Base-by-base conservation (phyloP, 495 filamentous ascomycete species). In the Evansstolkia leycettana region DNA sequence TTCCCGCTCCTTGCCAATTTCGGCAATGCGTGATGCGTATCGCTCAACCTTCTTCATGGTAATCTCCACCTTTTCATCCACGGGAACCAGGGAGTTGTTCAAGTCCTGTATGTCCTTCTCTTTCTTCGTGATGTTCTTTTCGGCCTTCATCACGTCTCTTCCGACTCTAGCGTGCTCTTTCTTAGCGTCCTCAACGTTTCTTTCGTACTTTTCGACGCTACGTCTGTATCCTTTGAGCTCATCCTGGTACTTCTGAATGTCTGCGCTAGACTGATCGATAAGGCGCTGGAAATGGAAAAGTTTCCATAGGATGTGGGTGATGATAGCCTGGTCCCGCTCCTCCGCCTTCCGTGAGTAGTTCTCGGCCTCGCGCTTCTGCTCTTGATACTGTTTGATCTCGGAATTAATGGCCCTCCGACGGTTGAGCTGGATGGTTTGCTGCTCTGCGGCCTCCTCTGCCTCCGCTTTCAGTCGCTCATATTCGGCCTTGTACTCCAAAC, bases 301-400 rank as follows among this genome's bases (percentile, higher is more conserved):
- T 57, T 96, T 96, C 89, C 90, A 96, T 9, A 96, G 62, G 25
- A 94, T 86, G 38, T 96, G 92, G 0, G 83, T 90, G 32, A 96
- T 85, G 38, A 94, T 81, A 8, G 90, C 92, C 36, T 86, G 75
- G 54, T 96, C 89, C 25, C 84, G 72, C 58, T 96, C 86, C 31
- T 89, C 78, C 1, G 78, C 80, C 56, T 94, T 94, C 31, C 72
- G 73, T 27, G 88, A 78, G 49, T 85, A 96, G 40, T 79, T 86
- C 33, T 96, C 90, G 7, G 89, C 89, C 48, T 95, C 92, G 34
- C 81, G 78, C 65, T 99, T 96, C 61, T 96, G 89, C 52, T 95
- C 85, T 42, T 90, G 83, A 47, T 94, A 95, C 47, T 94, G 84
- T 57, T 89, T 94, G 48, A 99, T 89, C 55, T 99, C 90, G 0